Evolutionary conservation across 768 basidiomycete genomes (phyloP), one percentile per base, ranked within the genome.

Genomic region (Collybia sordida): DNA sequence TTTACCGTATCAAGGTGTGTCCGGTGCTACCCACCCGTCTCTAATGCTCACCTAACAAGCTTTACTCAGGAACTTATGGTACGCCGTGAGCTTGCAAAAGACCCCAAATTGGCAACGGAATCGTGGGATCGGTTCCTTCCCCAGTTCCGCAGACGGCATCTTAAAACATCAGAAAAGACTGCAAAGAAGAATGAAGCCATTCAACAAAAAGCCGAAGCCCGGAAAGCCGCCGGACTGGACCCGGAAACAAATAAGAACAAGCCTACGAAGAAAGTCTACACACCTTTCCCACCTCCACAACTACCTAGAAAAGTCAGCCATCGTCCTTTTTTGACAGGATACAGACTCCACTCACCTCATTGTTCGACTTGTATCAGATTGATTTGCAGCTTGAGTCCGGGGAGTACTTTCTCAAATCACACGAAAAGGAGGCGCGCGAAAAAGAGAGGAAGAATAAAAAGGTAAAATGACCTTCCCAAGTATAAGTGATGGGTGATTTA

Each of bases 81-180:
- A 59, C 86, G 93, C 47, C 88, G 96, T 39, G 97, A 99, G 70
- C 79, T 99, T 4, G 93, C 96, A 19, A 98, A 98, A 72, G 97
- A 99, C 63, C 96, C 97, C 4, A 95, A 96, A 63, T 80, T 99
- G 15, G 94, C 89, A 1, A 85, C 76, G 11, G 94, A 98, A 62
- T 88, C 87, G 19, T 99, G 97, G 97, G 96, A 98, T 57, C 83
- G 97, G 14, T 99, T 98, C 77, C 75, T 99, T 12, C 97, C 97
- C 15, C 84, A 93, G 65, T 99, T 98, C 83, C 83, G 95, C 47
- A 95, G 90, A 68, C 81, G 83, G 17, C 93, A 98, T 61, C 80
- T 98, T 59, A 94, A 84, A 60, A 98, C 93, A 0, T 92, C 93
- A 2, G 91, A 98, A 64, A 96, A 95, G 79, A 96, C 93, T 0